A percentile compares a stretch with the other conserved stretches of the same genome.
phyloP scores from a whole-genome alignment of 352 stramenopile species.

The Phytophthora uliginosa region DNA sequence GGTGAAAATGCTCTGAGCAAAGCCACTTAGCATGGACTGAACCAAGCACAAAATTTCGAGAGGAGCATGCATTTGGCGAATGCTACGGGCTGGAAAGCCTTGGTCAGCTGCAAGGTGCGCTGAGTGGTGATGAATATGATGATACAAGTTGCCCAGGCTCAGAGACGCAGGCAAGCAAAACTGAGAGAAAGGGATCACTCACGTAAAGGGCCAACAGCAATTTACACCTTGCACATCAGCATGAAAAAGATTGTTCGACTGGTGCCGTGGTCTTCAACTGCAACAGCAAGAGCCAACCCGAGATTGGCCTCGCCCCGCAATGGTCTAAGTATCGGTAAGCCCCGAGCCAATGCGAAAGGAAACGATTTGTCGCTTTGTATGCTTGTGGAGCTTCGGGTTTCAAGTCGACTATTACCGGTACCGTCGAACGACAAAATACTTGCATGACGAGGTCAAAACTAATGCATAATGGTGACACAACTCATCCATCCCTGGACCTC shows the following conservation, averaged over 20 bases:
- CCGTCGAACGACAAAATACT: too few relatives aligned
- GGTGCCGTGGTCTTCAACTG: slow-evolving; percentile 4
- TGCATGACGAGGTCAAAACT: too few relatives aligned
- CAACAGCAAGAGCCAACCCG: not conserved
- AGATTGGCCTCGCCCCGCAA: not conserved
- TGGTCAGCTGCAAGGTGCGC: not conserved
- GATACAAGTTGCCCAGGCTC: not conserved
- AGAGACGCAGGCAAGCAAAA: not conserved
- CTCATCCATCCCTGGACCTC: too few relatives aligned
- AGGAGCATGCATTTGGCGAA: not conserved
- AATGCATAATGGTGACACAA: too few relatives aligned
- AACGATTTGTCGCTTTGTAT: too few relatives aligned
- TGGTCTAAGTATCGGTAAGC: not conserved
- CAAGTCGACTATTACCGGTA: too few relatives aligned
- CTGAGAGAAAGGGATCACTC: not conserved
- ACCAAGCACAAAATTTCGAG: slow-evolving; percentile 13
- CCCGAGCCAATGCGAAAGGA: too few relatives aligned
- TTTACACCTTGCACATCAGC: not conserved
- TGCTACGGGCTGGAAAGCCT: not conserved
- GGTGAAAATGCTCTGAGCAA: slow-evolving; percentile 16
- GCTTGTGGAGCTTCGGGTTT: too few relatives aligned
- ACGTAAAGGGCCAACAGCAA: not conserved
- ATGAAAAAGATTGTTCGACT: not conserved
- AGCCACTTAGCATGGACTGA: slow-evolving; percentile 24
- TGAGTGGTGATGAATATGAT: not conserved